These are phyloP conservation scores for Lentinus tigrinus DNA, from an alignment of 768 basidiomycete species.

Conservation along the genomic window DNA sequence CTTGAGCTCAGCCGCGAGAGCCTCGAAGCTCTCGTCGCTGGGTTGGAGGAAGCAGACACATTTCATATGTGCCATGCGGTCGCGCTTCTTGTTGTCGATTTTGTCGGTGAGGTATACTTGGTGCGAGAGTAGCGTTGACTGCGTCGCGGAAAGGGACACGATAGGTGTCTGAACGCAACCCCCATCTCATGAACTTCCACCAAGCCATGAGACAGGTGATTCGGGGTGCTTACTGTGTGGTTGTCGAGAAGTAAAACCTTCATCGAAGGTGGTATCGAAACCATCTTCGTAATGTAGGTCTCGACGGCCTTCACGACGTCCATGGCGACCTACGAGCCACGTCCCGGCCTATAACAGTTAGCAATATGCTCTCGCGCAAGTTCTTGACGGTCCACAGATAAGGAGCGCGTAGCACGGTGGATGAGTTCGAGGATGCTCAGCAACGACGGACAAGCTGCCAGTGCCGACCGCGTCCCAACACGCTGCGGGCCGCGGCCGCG, in stretches of 20 bases:
- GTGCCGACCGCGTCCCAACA: too few relatives aligned
- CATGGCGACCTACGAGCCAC: slow-evolving; percentile 46
- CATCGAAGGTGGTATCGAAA: slow-evolving; percentile 84
- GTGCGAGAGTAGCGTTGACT: slow-evolving; percentile 88
- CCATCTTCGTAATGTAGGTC: slow-evolving; percentile 87
- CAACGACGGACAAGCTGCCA: too few relatives aligned
- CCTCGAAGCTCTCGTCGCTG: slow-evolving; percentile 77
- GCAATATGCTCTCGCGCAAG: too few relatives aligned
- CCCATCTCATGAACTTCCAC: neutral
- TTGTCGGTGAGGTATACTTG: slow-evolving; percentile 98
- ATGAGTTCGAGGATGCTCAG: too few relatives aligned
- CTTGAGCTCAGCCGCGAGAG: slow-evolving; percentile 77
- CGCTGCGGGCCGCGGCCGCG: too few relatives aligned
- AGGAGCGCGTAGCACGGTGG: too few relatives aligned
- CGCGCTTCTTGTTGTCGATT: slow-evolving; percentile 90
- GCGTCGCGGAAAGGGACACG: slow-evolving; percentile 91
- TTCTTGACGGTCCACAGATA: too few relatives aligned
- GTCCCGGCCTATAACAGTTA: neutral
- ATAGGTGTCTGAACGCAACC: slow-evolving; percentile 76
- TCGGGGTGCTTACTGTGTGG: slow-evolving; percentile 69
- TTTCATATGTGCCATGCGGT: slow-evolving; percentile 94
- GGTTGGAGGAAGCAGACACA: slow-evolving; percentile 93
- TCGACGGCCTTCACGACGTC: slow-evolving; percentile 95
- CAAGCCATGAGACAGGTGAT: slow-evolving; percentile 3
- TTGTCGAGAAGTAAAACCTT: slow-evolving; percentile 93